Evolutionary conservation across 352 stramenopile species (phyloP).

Genomic region (Phytopythium chamaehyphon): DNA sequence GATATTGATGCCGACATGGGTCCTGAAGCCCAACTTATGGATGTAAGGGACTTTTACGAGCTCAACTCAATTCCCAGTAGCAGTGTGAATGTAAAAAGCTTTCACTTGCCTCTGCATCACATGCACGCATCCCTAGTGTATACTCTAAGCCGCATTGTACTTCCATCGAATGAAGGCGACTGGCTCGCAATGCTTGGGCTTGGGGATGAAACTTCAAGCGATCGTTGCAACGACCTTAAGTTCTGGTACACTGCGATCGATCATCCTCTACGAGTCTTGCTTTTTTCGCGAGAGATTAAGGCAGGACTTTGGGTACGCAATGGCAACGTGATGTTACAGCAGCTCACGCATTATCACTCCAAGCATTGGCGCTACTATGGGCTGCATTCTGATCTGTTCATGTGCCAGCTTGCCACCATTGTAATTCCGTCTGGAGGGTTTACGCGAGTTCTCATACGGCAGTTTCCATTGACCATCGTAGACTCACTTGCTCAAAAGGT

Average conservation of each 20-base stretch:
- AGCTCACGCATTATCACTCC: constrained; percentile 76
- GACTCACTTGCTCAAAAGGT: constrained; percentile 5
- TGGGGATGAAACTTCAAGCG: constrained; percentile 6
- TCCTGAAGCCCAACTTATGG: constrained; percentile 5
- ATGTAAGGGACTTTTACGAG: constrained; percentile 39
- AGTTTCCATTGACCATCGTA: constrained; percentile 32
- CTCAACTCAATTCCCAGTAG: constrained; percentile 15
- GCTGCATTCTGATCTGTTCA: constrained; percentile 67
- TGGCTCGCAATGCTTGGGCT: constrained; percentile 45
- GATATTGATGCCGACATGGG: constrained; percentile 3
- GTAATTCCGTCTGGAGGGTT: constrained; percentile 51
- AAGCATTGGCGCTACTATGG: constrained; percentile 80
- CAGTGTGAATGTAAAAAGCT: constrained; percentile 48
- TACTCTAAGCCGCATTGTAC: constrained; percentile 36
- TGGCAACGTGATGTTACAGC: constrained; percentile 75
- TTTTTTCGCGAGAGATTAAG: constrained; percentile 73
- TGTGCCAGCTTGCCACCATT: constrained; percentile 53
- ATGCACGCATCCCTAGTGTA: constrained; percentile 66
- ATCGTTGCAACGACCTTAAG: constrained; percentile 20
- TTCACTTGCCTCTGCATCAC: constrained; percentile 75
- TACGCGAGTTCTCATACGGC: constrained; percentile 49
- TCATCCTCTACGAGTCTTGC: constrained; percentile 51
- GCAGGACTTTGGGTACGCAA: constrained; percentile 74
- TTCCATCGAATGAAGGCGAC: constrained; percentile 28
- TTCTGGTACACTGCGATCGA: constrained; percentile 48